Evolutionary conservation across 2,329 filamentous ascomycete species (phyloP), one percentile per base, ranked within the genome.

Genomic region (Claviceps sorghi): DNA sequence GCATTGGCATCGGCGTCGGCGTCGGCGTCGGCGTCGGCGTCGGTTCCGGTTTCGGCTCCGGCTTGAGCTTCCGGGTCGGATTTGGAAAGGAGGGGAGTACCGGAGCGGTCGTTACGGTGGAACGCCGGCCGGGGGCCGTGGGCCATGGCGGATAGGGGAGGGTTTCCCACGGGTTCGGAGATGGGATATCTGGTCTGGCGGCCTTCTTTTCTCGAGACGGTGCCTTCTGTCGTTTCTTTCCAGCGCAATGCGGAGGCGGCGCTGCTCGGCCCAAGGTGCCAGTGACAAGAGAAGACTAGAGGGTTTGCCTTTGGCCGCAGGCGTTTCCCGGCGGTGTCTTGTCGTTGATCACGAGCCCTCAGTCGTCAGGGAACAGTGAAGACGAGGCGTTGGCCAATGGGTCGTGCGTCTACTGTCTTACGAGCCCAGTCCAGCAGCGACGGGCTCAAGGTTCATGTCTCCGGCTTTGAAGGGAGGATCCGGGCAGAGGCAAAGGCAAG

Each of bases 21-120:
- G 41, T 49, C 44, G 47, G 60, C 57, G 34, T 64, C 63, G 51
- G 56, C 50, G 51, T 56, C 60, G 51, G 61, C 57, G 45, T 48
- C 43, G 22, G 11, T 21, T 26, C n/a, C 38, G 7, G 17, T 0
- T 9, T 43, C 21, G 42, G 42, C 42, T n/a, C 21, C 45, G n/a
- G n/a, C 36, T 26, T 49, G 26, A 36, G 51, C 46, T 34, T 54
- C 55, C 17, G 45, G 49, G 15, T 57, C 56, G 26, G 48, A 22
- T 46, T 54, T 62, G 58, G 43, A 53, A 30, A 60, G 57, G 29
- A 60, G 48, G 2, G 58, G 58, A 49, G 53, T 52, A 40, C 53
- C 56, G 30, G 57, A 58, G 15, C 52, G 52, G 38, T 49, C 53
- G 41, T 45, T 55, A 38, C 54, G 56, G n/a, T 50, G 49, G 21